Base-by-base conservation (phyloP, 2,329 filamentous ascomycete genomes). In the Penicillium nordicum region DNA sequence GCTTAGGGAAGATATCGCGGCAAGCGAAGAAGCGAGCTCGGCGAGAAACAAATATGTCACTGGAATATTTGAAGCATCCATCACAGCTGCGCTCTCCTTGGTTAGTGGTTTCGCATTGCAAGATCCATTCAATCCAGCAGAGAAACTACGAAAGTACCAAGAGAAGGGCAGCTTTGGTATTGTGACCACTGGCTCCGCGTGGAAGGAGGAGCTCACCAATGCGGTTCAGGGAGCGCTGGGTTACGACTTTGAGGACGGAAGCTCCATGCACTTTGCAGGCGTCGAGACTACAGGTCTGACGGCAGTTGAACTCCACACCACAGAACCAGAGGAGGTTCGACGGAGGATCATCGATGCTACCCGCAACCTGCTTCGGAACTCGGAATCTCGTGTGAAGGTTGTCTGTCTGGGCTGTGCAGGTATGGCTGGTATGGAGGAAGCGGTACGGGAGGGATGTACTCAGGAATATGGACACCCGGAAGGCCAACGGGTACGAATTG, bases 371-470 rank as follows among this genome's bases (percentile, higher is more conserved):
- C 74, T 96, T 29, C 71, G 69, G 8, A 78, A 78, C 12, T 75
- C 68, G 9, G 55, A 63, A 7, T 55, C 80, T 0, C 76, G 79
- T 4, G 82, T 92, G 0, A 78, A 80, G 5, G 88, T 86, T 25
- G 84, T 97, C 8, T 88, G 90, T 67, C 82, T 97, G 78, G 92
- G 92, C 0, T 97, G 92, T 71, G 92, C 90, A 3, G 92, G 92
- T 0, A 96, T 97, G 92, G 87, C 88, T 1, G 92, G 92, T 0
- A 81, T 97, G 75, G 88, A 94, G 65, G 79, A 84, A 40, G 87
- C 87, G 57, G 91, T 97, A 38, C 82, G 87, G 34, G 80, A 83
- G 42, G 88, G 88, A 0, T 88, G 89, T 36, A 67, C 82, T 0
- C 84, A 88, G 56, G 79, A 83, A 48, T 80, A 88, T 54, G 88